Conservation (phyloP, 2,329 filamentous ascomycete genomes). For the Alternaria sp. region DNA sequence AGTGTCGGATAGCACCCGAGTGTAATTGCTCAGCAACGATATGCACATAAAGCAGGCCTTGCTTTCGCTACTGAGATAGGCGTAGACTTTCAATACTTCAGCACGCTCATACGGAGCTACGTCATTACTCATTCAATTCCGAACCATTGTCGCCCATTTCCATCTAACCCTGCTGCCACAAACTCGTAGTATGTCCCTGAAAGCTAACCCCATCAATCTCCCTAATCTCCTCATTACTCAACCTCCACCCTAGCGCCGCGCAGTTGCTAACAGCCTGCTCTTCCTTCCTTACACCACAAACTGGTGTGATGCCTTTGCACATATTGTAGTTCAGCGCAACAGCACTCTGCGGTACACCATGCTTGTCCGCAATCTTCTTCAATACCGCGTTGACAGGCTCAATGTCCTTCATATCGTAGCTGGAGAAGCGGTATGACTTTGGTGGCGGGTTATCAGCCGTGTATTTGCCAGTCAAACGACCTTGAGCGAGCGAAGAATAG, state of each 20-base stretch:
- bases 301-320: conserved; percentile 53
- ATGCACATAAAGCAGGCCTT: not conserved
- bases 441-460: conserved; percentile 47
- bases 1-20: not conserved
- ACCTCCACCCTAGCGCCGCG: conserved; percentile 51
- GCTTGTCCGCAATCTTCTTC: conserved; percentile 46
- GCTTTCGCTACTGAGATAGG: not conserved
- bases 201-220: conserved; percentile 48
- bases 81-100: not conserved
- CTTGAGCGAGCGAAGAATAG: conserved; percentile 52
- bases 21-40: not conserved
- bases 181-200: conserved; percentile 35
- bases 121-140: no score
- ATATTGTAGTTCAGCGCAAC: conserved; percentile 56
- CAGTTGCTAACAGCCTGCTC: conserved; percentile 52
- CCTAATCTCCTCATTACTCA: conserved; percentile 51
- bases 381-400: conserved; percentile 49
- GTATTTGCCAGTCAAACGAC: conserved; percentile 41
- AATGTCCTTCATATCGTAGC: conserved; percentile 54
- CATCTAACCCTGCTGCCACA: conserved; percentile 54
- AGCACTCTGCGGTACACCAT: conserved; percentile 44
- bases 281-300: conserved; percentile 52
- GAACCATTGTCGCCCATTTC: no score
- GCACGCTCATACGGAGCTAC: no score
- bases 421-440: conserved; percentile 49